Evolutionary conservation across 2,329 filamentous ascomycete genomes (phyloP).

Genomic region (Stagonosporopsis chrysanthemi): DNA sequence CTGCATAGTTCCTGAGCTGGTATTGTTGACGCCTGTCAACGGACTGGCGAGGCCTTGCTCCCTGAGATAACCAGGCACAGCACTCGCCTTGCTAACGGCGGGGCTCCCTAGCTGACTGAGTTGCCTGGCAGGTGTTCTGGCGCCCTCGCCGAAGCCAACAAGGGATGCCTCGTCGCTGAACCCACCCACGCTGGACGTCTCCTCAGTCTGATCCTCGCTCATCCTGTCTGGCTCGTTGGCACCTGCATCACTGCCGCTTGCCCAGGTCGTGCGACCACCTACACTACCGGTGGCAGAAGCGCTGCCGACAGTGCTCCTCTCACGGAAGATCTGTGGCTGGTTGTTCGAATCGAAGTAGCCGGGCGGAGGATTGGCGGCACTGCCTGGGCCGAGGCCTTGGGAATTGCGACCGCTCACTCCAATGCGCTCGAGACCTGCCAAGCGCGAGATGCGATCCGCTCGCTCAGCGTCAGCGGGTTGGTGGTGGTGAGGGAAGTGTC

Average conservation of each 20-base stretch:
- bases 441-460: constrained; percentile 91
- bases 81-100: constrained; percentile 63
- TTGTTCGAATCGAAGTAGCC: constrained; percentile 83
- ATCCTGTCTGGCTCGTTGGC: constrained; percentile 69
- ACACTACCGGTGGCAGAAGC: constrained; percentile 86
- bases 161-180: constrained; percentile 89
- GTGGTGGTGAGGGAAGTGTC: constrained; percentile 71
- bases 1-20: constrained; percentile 40
- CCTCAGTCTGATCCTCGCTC: constrained; percentile 70
- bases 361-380: constrained; percentile 50
- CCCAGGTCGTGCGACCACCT: constrained; percentile 73
- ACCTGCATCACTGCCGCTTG: constrained; percentile 66
- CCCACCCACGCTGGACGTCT: constrained; percentile 71
- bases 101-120: constrained; percentile 79
- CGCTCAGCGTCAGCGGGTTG: constrained; percentile 87
- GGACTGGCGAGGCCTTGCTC: constrained; percentile 43
- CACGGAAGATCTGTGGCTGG: constrained; percentile 68
- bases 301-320: constrained; percentile 88
- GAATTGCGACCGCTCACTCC: constrained; percentile 71
- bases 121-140: constrained; percentile 62
- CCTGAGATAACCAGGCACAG: constrained; percentile 45
- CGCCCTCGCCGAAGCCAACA: constrained; percentile 92
- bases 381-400: constrained; percentile 57
- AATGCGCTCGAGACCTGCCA: constrained; percentile 89
- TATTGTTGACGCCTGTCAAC: constrained; percentile 41